These are phyloP conservation scores for Gossypium gossypioides DNA, from an alignment of 441 rosid genomes.

Conservation along the genomic window DNA sequence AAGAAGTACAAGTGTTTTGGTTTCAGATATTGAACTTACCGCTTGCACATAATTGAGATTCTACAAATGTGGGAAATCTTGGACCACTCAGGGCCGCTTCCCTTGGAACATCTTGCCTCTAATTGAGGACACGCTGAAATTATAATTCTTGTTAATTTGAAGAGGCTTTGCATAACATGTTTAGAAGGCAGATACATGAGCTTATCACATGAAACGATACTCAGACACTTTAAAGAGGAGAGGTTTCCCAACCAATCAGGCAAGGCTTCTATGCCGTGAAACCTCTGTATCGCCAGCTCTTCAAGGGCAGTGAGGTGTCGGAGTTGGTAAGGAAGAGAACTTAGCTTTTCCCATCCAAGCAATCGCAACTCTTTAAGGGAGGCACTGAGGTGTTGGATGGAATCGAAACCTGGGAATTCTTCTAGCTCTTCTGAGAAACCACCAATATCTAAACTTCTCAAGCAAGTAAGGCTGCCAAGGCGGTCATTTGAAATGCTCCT, in stretches of 20 bases:
- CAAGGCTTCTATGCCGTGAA: background rate
- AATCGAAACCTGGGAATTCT: slow-evolving; percentile 8
- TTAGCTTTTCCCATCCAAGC: slow-evolving; percentile 9
- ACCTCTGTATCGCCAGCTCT: too few species aligned
- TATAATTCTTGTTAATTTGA: background rate
- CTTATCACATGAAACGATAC: background rate
- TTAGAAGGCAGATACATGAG: background rate
- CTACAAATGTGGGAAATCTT: background rate
- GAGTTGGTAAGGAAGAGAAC: slow-evolving; percentile 6
- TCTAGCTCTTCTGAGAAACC: slow-evolving; percentile 14
- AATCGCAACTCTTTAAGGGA: background rate
- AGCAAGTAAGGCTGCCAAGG: background rate
- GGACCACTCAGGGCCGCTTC: background rate
- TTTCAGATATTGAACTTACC: background rate
- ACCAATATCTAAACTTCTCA: slow-evolving; percentile 9
- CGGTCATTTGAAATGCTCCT: background rate
- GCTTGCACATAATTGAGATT: background rate
- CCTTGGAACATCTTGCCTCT: background rate
- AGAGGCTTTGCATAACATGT: background rate
- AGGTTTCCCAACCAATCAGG: background rate
- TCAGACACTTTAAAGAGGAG: background rate
- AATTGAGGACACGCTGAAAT: background rate
- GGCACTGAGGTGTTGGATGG: background rate
- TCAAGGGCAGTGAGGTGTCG: background rate
- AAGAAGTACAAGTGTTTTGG: too few species aligned